A percentile compares a stretch with the other conserved stretches of the same genome.
These are phyloP conservation scores for Amanita molliuscula DNA, from an alignment of 768 basidiomycete genomes.

Conservation along the genomic window DNA sequence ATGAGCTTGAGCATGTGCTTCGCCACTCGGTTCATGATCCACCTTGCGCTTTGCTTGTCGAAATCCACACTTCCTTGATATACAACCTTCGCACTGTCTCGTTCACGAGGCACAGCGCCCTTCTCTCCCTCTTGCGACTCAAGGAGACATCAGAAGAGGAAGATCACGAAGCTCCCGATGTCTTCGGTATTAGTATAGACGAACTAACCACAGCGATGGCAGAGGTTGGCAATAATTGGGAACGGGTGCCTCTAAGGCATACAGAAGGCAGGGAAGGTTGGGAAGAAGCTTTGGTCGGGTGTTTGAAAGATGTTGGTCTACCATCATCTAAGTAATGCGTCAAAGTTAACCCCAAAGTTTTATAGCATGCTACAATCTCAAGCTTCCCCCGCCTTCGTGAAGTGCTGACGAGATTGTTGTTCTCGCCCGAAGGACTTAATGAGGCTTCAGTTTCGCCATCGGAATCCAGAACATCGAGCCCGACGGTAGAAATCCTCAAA, in stretches of 20 bases:
- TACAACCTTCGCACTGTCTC: conserved; percentile 82
- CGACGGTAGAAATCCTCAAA: conserved; percentile 28
- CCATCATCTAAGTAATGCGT: not conserved
- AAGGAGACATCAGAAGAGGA: conserved; percentile 32
- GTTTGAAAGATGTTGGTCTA: conserved; percentile 76
- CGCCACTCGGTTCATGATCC: conserved; percentile 64
- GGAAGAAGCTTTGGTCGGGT: conserved; percentile 86
- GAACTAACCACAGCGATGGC: conserved; percentile 60
- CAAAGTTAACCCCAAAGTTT: conserved; percentile 3
- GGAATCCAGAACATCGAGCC: conserved; percentile 38
- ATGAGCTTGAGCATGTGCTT: conserved; percentile 85
- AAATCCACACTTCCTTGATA: conserved; percentile 83
- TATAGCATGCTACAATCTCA: conserved; percentile 60
- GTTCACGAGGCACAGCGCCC: conserved; percentile 65
- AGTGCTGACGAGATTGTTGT: conserved; percentile 63
- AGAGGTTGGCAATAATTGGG: conserved; percentile 82
- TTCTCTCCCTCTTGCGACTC: conserved; percentile 49
- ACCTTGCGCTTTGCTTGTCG: conserved; percentile 69
- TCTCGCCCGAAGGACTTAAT: conserved; percentile 44
- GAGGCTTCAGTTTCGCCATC: conserved; percentile 36
- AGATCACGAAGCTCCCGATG: conserved; percentile 28
- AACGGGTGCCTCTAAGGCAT: conserved; percentile 62
- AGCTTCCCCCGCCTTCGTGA: conserved; percentile 68
- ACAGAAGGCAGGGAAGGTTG: conserved; percentile 75
- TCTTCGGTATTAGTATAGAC: conserved; percentile 51